Evolutionary conservation across 1,284 basidiomycete species (phyloP), one percentile per base, ranked within the genome.

Genomic region (Testicularia cyperi): DNA sequence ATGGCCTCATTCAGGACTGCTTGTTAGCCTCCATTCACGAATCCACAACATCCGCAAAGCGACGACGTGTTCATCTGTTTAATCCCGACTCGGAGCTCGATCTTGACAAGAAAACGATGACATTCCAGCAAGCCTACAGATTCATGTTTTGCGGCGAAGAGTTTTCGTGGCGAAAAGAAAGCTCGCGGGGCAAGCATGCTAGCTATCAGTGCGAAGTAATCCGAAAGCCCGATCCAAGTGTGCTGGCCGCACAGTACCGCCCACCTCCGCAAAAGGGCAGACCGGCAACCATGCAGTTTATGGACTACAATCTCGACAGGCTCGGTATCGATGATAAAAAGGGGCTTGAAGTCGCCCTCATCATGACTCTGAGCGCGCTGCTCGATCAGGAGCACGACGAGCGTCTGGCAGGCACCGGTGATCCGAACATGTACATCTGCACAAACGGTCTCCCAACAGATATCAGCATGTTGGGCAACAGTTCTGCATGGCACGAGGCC

Each of bases 291-390:
- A 79, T 90, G n/a, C 87, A 89, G 70, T 82, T 90, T n/a, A 79
- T 90, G 14, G 87, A 90, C 74, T 90, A 90, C 68, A 90, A 90
- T 67, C 79, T 89, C 22, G 83, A 88, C 62, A 79, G 87, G 83
- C 85, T 90, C 66, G 87, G 90, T 52, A 84, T 90, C 31, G 79
- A 86, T 8, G 88, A 90, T 67, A 54, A 47, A 33, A 44, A 51
- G 62, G 77, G 88, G 0, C 81, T 90, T 4, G 88, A 90, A 74
- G 87, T 90, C 30, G 82, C 87, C 33, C 82, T 90, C 19, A 78
- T 90, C 36, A 86, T 85, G 2, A 82, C 86, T 1, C 80, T 90
- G 3, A 78, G 89, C 45, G 86, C 86, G 1, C 87, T 90, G 74
- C 82, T 85, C 54, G 88, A 90, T 70, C 72, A 80, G 26, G 85